Conservation (phyloP, 1,284 basidiomycete species). For the Fomitopsis palustris region DNA sequence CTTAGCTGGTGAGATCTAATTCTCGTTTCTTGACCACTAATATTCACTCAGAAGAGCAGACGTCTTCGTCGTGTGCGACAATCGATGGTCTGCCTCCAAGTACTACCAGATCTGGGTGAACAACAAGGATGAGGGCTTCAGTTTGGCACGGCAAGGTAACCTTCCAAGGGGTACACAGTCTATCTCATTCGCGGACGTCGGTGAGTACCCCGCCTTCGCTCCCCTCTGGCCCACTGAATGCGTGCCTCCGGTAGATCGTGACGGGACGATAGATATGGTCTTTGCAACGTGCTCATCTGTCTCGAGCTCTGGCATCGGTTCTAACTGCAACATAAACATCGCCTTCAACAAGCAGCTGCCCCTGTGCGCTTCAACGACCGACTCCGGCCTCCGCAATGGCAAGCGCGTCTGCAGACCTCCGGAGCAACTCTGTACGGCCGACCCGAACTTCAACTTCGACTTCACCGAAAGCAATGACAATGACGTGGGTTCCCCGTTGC, state of each 20-base stretch:
- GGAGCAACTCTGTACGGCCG: slow-evolving; percentile 78
- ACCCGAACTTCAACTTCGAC: slow-evolving; percentile 80
- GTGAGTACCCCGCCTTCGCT: slow-evolving; percentile 38
- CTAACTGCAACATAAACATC: slow-evolving; percentile 83
- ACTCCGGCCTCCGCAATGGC: slow-evolving; percentile 45
- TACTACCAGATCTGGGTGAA: slow-evolving; percentile 94
- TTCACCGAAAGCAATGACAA: slow-evolving; percentile 51
- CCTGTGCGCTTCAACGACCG: slow-evolving; percentile 61
- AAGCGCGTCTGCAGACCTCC: slow-evolving; percentile 69
- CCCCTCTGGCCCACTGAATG: not conserved
- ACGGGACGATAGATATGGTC: slow-evolving; percentile 95
- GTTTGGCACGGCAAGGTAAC: slow-evolving; percentile 60
- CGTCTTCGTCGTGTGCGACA: slow-evolving; percentile 86
- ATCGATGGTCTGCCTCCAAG: slow-evolving; percentile 43
- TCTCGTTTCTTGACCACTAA: not conserved
- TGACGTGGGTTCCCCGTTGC: slow-evolving; percentile 42
- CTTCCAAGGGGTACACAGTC: slow-evolving; percentile 80
- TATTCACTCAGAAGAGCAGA: slow-evolving; percentile 43
- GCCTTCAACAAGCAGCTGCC: slow-evolving; percentile 92
- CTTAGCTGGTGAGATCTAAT: slow-evolving; percentile 63
- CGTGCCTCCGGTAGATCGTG: slow-evolving; percentile 61
- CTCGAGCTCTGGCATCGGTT: slow-evolving; percentile 67
- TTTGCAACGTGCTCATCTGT: slow-evolving; percentile 81
- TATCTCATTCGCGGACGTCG: slow-evolving; percentile 90
- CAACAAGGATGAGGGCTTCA: slow-evolving; percentile 73